Conservation (phyloP, 1,284 basidiomycete species). For the Cutaneotrichosporon daszewskae region DNA sequence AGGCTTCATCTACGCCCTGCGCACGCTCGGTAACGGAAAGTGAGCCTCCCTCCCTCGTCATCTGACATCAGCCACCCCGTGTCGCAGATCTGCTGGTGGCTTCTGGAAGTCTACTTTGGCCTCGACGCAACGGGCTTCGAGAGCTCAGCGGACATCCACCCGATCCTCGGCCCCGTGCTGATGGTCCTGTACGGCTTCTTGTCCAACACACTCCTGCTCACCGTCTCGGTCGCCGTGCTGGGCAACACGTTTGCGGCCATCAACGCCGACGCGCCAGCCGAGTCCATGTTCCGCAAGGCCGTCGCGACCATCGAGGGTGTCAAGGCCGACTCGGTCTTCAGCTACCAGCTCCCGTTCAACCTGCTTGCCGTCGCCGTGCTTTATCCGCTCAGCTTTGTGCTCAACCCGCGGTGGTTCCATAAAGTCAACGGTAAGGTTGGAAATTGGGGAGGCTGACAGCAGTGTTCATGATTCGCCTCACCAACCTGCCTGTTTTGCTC, state of each 20-base stretch:
- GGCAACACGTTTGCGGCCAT: constrained; percentile 90
- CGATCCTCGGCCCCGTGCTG: constrained; percentile 73
- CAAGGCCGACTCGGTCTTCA: constrained; percentile 71
- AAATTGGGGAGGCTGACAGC: constrained; percentile 3
- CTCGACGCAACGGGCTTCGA: constrained; percentile 80
- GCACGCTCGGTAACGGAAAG: constrained; percentile 57
- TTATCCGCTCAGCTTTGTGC: constrained; percentile 71
- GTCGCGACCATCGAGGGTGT: constrained; percentile 79
- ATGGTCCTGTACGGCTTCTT: constrained; percentile 78
- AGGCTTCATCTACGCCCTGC: constrained; percentile 82
- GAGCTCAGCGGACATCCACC: constrained; percentile 61
- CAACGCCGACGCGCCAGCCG: constrained; percentile 83
- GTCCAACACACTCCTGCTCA: constrained; percentile 63
- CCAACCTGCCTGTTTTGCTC: constrained; percentile 80
- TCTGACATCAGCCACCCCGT: neutral
- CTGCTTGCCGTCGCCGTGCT: constrained; percentile 72
- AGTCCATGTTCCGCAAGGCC: constrained; percentile 90
- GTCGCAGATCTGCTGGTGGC: constrained; percentile 46
- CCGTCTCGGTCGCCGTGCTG: constrained; percentile 61
- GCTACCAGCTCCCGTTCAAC: constrained; percentile 87
- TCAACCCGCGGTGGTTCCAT: constrained; percentile 61
- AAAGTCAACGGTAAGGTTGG: constrained; percentile 55
- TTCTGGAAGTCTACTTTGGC: constrained; percentile 61
- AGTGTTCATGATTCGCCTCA: constrained; percentile 55
- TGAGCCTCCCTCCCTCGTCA: too few species aligned